These are phyloP conservation scores for Blastocystis hominis DNA, from an alignment of 352 stramenopile species.

Conservation along the genomic window DNA sequence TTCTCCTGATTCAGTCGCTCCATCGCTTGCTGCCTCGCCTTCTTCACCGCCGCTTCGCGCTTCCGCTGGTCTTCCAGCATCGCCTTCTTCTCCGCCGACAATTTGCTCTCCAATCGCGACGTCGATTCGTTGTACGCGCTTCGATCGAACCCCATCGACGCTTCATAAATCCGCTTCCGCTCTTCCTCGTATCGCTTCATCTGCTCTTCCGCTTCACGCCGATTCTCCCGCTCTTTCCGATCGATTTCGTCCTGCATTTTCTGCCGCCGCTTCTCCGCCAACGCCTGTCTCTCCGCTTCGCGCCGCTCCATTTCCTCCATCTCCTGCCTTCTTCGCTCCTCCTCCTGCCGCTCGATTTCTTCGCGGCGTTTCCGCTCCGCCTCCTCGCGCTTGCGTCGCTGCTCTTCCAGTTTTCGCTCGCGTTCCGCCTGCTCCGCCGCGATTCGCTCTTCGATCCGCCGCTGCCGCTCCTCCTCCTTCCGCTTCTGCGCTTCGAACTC, in stretches of 20 bases:
- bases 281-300: neutral
- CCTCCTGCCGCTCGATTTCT: neutral
- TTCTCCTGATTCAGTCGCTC: neutral
- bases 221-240: neutral
- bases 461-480: conserved; percentile 10
- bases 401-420: neutral
- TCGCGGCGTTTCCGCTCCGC: neutral
- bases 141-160: neutral
- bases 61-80: neutral
- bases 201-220: neutral
- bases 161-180: neutral
- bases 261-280: neutral
- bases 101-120: neutral
- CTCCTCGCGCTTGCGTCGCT: neutral
- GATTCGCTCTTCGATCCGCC: neutral
- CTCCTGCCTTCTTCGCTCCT: neutral
- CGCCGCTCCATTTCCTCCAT: neutral
- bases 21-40: neutral
- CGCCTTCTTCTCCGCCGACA: neutral
- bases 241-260: neutral
- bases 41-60: neutral
- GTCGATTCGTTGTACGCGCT: neutral
- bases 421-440: neutral
- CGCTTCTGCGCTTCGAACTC: conserved; percentile 13
- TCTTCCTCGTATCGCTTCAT: conserved; percentile 6